Base-by-base conservation (phyloP, 495 filamentous ascomycete species). In the Trichoderma gamsii region DNA sequence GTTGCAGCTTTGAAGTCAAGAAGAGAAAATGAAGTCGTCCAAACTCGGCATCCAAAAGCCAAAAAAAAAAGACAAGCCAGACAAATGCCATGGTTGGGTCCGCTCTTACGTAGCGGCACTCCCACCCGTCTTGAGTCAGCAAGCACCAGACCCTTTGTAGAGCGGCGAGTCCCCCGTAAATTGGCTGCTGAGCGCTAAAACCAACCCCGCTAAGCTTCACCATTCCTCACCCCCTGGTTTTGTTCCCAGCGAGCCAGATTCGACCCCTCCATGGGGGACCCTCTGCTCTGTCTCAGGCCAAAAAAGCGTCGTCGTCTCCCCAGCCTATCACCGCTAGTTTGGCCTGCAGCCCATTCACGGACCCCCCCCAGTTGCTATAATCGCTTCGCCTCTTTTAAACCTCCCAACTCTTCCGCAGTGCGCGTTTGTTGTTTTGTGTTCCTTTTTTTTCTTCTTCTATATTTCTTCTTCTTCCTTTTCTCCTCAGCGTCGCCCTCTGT, bases 181-280 rank as follows among this genome's bases (percentile, higher is more conserved):
- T 16, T 5, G 15, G 44, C 56, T 32, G 29, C 56, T 13, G 11
- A 61, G 56, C 56, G 56, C 56, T 32, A 29, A 29, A 38, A 38
- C 56, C 25, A 16, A 61, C 56, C 56, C 56, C 56, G 56, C 23
- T 69, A 64, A 67, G 66, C 67, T 46, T 11, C 49, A 18, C 35
- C 4, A 38, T 38, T 38, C 5, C 35, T 38, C 29, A 4, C 32
- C 68, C 63, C 41, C 6, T 41, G 44, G 43, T 59, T 23, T 27
- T 66, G 21, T 27, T 66, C 49, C 49, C n/a, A 23, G 25, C 66
- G 32, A 18, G 23, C 32, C 2, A 18, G 29, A 1, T 9, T 4
- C 23, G 29, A 61, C 56, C 56, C 56, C 56, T 61, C 56, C 56
- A 56, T 49, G 29, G 29, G 29, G 29, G 29, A 29, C 29, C 29